These are phyloP conservation scores for Pseudogymnoascus sp. DNA, from an alignment of 2,329 filamentous ascomycete genomes.

Conservation along the genomic window DNA sequence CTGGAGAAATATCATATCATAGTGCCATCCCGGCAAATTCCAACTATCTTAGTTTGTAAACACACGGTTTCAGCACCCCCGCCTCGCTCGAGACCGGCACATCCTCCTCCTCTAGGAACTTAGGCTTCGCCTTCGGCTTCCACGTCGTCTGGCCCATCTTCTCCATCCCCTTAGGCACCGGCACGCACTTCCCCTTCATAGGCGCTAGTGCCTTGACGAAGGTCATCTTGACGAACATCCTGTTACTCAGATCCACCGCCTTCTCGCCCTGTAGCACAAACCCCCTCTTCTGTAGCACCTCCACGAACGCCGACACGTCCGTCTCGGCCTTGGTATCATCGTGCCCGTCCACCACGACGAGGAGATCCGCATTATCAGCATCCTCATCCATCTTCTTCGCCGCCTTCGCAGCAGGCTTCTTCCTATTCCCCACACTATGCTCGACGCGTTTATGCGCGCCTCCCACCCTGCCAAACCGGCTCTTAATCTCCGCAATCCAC, in stretches of 20 bases:
- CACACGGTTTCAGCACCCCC: slow-evolving; percentile 78
- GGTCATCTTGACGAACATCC: slow-evolving; percentile 97
- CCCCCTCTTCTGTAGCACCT: slow-evolving; percentile 71
- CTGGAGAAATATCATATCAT: slow-evolving; percentile 3
- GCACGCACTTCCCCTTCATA: slow-evolving; percentile 66
- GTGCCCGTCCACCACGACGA: slow-evolving; percentile 64
- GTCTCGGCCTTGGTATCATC: slow-evolving; percentile 64
- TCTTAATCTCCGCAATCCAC: slow-evolving; percentile 97
- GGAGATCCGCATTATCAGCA: slow-evolving; percentile 49
- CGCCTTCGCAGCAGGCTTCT: slow-evolving; percentile 45
- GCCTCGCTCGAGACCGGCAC: slow-evolving; percentile 59
- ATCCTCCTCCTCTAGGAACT: slow-evolving; percentile 58
- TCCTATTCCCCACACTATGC: slow-evolving; percentile 66
- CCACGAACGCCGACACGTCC: slow-evolving; percentile 80
- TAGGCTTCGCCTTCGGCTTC: slow-evolving; percentile 71
- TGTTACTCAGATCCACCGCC: slow-evolving; percentile 78
- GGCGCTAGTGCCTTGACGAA: slow-evolving; percentile 81
- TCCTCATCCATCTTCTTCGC: slow-evolving; percentile 36
- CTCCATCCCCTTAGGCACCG: slow-evolving; percentile 35
- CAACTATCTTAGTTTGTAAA: slow-evolving; percentile 72
- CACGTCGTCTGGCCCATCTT: slow-evolving; percentile 55
- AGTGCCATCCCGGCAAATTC: slow-evolving; percentile 6
- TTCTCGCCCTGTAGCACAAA: slow-evolving; percentile 71
- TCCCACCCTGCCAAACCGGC: slow-evolving; percentile 66
- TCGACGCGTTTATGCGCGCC: slow-evolving; percentile 43